Conservation (phyloP, 2,329 filamentous ascomycete genomes). For the Plectosphaerella cucumerina region DNA sequence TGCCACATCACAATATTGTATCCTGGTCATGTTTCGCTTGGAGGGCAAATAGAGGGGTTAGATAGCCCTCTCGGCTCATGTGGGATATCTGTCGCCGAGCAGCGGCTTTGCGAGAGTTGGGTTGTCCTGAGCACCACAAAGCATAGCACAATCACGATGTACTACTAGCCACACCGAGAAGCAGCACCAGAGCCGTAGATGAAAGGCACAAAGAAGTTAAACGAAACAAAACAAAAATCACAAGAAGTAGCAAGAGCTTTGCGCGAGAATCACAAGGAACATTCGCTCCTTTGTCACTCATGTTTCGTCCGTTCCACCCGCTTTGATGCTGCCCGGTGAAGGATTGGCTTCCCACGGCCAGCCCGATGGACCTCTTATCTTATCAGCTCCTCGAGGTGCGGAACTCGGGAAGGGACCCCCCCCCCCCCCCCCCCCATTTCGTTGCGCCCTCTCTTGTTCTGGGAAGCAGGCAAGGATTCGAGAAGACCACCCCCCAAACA, state of each 20-base stretch:
- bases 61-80: constrained; percentile 41
- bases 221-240: too few relatives aligned
- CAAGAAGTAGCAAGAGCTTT: too few relatives aligned
- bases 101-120: constrained; percentile 9
- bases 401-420: neutral
- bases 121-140: neutral
- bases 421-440: constrained; percentile 8
- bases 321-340: too few relatives aligned
- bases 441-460: neutral
- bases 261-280: too few relatives aligned
- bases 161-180: neutral
- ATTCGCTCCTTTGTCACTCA: too few relatives aligned
- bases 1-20: constrained; percentile 9
- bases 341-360: too few relatives aligned
- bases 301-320: too few relatives aligned
- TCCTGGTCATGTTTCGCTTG: constrained; percentile 14
- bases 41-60: constrained; percentile 42
- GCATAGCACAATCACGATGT: constrained; percentile 1
- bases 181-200: too few relatives aligned
- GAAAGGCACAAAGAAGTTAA: too few relatives aligned
- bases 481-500: too few relatives aligned
- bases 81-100: constrained; percentile 15
- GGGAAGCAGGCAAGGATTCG: neutral
- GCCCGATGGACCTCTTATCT: constrained; percentile 8
- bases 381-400: constrained; percentile 1